Evolutionary conservation across 164 flowering plant species (phyloP).

Genomic region (Pachysandra terminalis): DNA sequence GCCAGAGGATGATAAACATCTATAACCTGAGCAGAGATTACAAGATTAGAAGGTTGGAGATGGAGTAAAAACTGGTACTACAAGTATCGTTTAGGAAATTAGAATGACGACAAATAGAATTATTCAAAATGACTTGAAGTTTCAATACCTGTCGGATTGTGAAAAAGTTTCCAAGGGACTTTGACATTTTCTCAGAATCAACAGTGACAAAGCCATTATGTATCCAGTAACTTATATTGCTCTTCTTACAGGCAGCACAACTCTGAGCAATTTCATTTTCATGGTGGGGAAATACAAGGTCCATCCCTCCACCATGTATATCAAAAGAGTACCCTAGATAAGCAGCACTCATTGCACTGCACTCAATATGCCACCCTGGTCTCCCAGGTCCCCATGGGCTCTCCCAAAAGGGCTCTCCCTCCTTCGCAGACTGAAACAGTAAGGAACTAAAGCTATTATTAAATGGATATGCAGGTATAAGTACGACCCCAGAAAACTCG

Average conservation of each 20-base stretch:
- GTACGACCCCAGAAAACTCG: not conserved
- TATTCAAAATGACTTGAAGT: not conserved
- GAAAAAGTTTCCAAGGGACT: constrained; percentile 95
- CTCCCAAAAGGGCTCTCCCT: constrained; percentile 91
- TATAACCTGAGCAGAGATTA: constrained; percentile 50
- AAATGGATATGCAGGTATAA: not conserved
- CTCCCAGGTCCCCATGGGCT: constrained; percentile 99
- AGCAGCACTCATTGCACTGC: constrained; percentile 99
- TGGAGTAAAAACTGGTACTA: not conserved
- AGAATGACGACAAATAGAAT: not conserved
- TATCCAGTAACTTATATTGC: constrained; percentile 81
- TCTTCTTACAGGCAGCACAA: constrained; percentile 79
- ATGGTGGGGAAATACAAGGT: constrained; percentile 97
- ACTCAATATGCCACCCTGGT: constrained; percentile 99
- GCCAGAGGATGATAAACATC: constrained; percentile 93
- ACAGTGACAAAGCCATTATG: constrained; percentile 96
- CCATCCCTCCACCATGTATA: constrained; percentile 99
- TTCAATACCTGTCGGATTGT: constrained; percentile 84
- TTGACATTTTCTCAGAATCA: constrained; percentile 94
- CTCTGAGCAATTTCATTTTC: constrained; percentile 98
- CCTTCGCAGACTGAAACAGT: constrained; percentile 76
- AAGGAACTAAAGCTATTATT: not conserved
- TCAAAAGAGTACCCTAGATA: constrained; percentile 86
- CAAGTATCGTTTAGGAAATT: not conserved
- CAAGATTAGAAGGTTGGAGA: not conserved